Conservation (phyloP, 495 filamentous ascomycete species). For the Xylaria longipes region DNA sequence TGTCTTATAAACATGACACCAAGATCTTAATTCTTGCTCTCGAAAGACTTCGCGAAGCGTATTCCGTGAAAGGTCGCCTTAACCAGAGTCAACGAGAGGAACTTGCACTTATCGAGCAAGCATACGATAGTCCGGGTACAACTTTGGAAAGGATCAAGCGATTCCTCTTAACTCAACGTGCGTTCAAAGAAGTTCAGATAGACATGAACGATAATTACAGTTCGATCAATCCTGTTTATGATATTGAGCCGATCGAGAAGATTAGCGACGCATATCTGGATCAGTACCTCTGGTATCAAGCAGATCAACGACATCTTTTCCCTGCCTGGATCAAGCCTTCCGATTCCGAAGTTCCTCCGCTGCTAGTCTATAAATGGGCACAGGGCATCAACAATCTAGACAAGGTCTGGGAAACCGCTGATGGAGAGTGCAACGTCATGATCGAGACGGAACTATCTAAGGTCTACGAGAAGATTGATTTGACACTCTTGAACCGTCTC, state of each 20-base stretch:
- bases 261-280: slow-evolving; percentile 99
- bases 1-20: slow-evolving; percentile 99
- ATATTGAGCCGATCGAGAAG: slow-evolving; percentile 99
- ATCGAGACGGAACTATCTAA: slow-evolving; percentile 98
- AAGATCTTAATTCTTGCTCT: slow-evolving; percentile 98
- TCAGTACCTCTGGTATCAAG: slow-evolving; percentile 99
- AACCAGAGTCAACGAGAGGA: slow-evolving; percentile 99
- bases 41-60: slow-evolving; percentile 92
- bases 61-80: slow-evolving; percentile 95
- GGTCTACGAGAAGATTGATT: slow-evolving; percentile 99
- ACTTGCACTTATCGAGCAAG: slow-evolving; percentile 96
- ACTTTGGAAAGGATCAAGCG: slow-evolving; percentile 97
- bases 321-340: slow-evolving; percentile 99
- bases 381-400: slow-evolving; percentile 99
- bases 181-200: slow-evolving; percentile 99
- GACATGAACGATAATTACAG: slow-evolving; percentile 99
- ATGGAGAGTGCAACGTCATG: slow-evolving; percentile 99
- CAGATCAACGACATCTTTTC: slow-evolving; percentile 97
- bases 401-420: slow-evolving; percentile 92
- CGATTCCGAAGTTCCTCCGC: slow-evolving; percentile 96
- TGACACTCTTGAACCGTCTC: slow-evolving; percentile 92
- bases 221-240: slow-evolving; percentile 98
- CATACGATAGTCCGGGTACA: slow-evolving; percentile 96
- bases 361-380: slow-evolving; percentile 98
- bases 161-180: slow-evolving; percentile 93